Base-by-base conservation (phyloP, 2,329 filamentous ascomycete species). In the Raffaelea deltoideospora region DNA sequence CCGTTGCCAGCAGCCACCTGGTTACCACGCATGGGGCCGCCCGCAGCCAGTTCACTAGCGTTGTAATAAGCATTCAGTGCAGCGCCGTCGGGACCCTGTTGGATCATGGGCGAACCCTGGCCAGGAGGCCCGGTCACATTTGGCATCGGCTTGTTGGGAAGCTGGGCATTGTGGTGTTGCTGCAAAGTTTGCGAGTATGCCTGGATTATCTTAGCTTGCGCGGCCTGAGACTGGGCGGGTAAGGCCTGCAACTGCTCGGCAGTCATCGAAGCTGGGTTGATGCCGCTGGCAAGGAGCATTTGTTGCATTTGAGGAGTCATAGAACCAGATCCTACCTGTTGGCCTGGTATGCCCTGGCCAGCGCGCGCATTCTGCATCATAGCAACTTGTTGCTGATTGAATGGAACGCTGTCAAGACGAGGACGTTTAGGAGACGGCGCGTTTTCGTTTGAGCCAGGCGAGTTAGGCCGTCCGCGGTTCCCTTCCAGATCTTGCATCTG, bases 361-460 rank as follows among this genome's bases (percentile, higher is more conserved):
- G 64, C 63, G 52, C 74, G 72, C 48, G 79, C 80, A 57, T 83
- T 84, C 38, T 76, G 73, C 60, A 80, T 79, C 70, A 87, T 80
- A 43, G 60, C 65, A 39, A 61, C 61, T 48, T 78, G 79, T 51
- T 76, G 77, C 43, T 77, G 76, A 53, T 83, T 83, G 58, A 84
- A 85, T 10, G 69, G 68, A 24, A 68, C 72, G 50, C 79, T 76
- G 45, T 87, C 83, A 42, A 94, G 71, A 39, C 87, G 81, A 40
- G 78, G 83, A 50, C 87, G 74, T 64, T 96, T 96, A 44, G 88
- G 88, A 23, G 88, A 96, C 5, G 86, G 85, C 20, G 84, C 86
- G 50, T 90, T 90, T 37, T 95, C 87, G 37, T 76, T 78, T 27
- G 79, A 79, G 35, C 77, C 76, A 8, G 88, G 88, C 24, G 88